Evolutionary conservation across 352 stramenopile species (phyloP).

Genomic region (Phytophthora citrophthora): DNA sequence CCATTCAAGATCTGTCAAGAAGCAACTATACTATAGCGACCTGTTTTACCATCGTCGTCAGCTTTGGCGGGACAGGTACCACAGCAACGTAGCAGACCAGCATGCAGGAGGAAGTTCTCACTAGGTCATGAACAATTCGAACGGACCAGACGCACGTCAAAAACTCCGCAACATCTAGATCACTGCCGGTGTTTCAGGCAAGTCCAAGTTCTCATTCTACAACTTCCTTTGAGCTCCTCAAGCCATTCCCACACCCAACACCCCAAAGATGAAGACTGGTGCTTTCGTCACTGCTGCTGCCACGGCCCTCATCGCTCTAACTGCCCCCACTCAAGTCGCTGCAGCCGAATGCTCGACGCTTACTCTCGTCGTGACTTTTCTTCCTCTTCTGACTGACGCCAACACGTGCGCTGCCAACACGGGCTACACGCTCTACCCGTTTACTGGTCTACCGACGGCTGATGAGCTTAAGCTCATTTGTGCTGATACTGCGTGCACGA

Average conservation of each 20-base stretch:
- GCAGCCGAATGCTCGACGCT: constrained; percentile 26
- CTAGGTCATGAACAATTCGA: neutral
- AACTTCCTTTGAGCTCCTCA: constrained; percentile 16
- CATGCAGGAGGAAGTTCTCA: constrained; percentile 10
- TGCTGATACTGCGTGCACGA: constrained; percentile 32
- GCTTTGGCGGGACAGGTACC: constrained; percentile 8
- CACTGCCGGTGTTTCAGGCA: neutral
- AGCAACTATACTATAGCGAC: constrained; percentile 3
- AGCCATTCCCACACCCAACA: constrained; percentile 5
- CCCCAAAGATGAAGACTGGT: constrained; percentile 23
- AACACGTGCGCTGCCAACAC: constrained; percentile 35
- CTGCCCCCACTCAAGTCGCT: constrained; percentile 13
- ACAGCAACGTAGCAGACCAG: constrained; percentile 16
- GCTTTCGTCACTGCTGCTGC: constrained; percentile 17
- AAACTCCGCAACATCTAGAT: constrained; percentile 1
- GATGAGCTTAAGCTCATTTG: constrained; percentile 29
- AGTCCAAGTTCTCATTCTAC: constrained; percentile 17
- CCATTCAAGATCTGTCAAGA: constrained; percentile 22
- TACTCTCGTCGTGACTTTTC: constrained; percentile 23
- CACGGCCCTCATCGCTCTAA: constrained; percentile 11
- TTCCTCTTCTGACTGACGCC: constrained; percentile 24
- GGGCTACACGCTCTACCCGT: constrained; percentile 36
- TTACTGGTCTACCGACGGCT: constrained; percentile 28
- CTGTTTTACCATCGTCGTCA: constrained; percentile 18
- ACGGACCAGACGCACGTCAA: constrained; percentile 21